Evolutionary conservation across 1,284 basidiomycete genomes (phyloP).

Genomic region (Chalciporus sp.): DNA sequence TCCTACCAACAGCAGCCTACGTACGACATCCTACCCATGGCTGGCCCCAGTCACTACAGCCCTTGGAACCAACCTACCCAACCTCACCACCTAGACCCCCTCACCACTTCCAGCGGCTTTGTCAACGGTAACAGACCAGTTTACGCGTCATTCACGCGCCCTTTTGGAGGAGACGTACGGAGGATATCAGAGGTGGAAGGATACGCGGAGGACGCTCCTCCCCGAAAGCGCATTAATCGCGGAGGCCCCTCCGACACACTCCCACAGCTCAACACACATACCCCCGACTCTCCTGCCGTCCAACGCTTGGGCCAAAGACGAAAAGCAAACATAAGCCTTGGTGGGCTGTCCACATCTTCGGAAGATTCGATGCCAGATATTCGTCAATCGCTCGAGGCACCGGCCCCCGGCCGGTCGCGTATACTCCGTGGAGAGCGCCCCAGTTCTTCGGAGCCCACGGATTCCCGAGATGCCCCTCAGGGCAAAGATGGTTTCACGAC

Average conservation of each 20-base stretch:
- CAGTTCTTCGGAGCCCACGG: constrained; percentile 30
- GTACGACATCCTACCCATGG: constrained; percentile 48
- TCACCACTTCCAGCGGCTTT: constrained; percentile 64
- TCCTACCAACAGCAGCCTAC: constrained; percentile 35
- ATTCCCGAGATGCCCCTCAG: constrained; percentile 23
- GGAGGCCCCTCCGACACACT: constrained; percentile 45
- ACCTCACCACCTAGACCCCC: constrained; percentile 49
- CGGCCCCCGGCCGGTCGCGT: constrained; percentile 47
- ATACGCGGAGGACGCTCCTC: constrained; percentile 56
- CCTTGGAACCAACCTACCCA: constrained; percentile 40
- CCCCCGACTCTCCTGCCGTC: constrained; percentile 59
- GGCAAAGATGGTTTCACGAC: constrained; percentile 50
- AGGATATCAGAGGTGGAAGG: constrained; percentile 40
- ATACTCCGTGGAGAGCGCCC: constrained; percentile 53
- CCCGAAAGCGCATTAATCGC: constrained; percentile 66
- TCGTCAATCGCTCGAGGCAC: constrained; percentile 40
- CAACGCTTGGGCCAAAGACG: constrained; percentile 53
- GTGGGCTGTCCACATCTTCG: constrained; percentile 52
- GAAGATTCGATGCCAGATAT: constrained; percentile 65
- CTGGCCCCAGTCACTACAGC: constrained; percentile 39
- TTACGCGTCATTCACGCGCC: constrained; percentile 54
- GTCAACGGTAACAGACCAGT: constrained; percentile 41
- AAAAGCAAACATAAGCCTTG: constrained; percentile 39
- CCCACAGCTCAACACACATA: constrained; percentile 11
- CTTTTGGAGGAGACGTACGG: constrained; percentile 39